Percentiles rank a stretch among this genome's conserved stretches.
Conservation (phyloP, 208 protist species). For the Leishmania guyanensis region DNA sequence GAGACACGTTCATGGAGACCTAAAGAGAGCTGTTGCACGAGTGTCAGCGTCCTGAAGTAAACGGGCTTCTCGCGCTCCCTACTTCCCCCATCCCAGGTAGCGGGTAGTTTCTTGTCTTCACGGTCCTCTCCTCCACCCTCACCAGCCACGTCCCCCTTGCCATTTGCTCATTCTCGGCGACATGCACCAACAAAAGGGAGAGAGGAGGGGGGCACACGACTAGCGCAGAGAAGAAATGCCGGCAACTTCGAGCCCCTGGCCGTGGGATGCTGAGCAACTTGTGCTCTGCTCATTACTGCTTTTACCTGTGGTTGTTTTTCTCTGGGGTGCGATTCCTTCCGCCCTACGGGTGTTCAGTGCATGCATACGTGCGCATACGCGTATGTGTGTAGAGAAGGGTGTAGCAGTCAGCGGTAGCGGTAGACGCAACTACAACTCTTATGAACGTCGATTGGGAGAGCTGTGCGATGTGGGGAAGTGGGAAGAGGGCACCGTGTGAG, state of each 20-base stretch:
- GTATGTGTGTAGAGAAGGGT: neutral
- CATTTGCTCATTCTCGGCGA: neutral
- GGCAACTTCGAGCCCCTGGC: neutral
- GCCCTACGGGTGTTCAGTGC: neutral
- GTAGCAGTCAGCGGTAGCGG: neutral
- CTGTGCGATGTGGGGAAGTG: neutral
- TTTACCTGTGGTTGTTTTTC: constrained; percentile 11
- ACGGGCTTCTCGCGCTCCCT: neutral
- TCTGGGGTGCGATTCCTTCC: neutral
- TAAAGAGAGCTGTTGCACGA: neutral
- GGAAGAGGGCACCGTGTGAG: neutral
- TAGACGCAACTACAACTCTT: neutral
- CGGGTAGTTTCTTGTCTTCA: too few species aligned
- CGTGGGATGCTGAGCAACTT: constrained; percentile 2
- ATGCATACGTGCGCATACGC: neutral
- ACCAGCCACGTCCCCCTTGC: neutral
- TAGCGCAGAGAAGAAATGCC: constrained; percentile 1
- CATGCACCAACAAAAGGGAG: neutral
- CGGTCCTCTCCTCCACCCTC: neutral
- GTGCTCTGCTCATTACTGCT: constrained; percentile 8
- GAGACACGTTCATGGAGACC: neutral
- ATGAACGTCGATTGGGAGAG: neutral
- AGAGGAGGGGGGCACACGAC: neutral
- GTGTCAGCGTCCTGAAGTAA: neutral
- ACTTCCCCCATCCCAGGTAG: neutral